Evolutionary conservation across 176 grass and related monocot species (phyloP).

Genomic region (Musa beccarii): DNA sequence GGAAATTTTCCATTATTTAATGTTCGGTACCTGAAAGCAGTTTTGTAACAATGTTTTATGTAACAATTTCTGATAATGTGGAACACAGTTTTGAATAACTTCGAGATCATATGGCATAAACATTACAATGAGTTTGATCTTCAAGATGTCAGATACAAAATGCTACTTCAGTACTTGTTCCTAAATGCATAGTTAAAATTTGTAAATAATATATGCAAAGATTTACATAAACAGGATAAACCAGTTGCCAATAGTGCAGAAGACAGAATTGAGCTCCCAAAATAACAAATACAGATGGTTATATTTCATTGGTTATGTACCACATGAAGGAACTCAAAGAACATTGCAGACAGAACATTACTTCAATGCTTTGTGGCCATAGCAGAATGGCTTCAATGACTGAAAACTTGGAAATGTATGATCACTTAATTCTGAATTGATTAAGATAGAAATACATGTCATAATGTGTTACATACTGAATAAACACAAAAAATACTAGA

Average conservation of each 20-base stretch:
- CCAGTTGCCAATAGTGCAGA: not conserved
- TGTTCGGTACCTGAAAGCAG: conserved; percentile 44
- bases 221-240: not conserved
- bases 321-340: not conserved
- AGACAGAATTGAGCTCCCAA: not conserved
- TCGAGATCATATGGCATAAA: not conserved
- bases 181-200: not conserved
- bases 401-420: too few relatives aligned
- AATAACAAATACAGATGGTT: not conserved
- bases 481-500: too few relatives aligned
- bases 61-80: not conserved
- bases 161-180: not conserved
- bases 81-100: not conserved
- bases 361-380: too few relatives aligned
- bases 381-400: too few relatives aligned
- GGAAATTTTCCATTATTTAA: conserved; percentile 76
- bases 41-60: not conserved
- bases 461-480: too few relatives aligned
- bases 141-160: not conserved
- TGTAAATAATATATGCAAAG: not conserved
- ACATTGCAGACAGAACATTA: not conserved
- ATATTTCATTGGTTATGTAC: not conserved
- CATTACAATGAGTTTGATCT: not conserved
- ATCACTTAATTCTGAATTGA: too few relatives aligned
- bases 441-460: too few relatives aligned